A percentile compares a stretch with the other conserved stretches of the same genome.
Evolutionary conservation across 345 rosid genomes (phyloP).

Genomic region (Pelargonium nanum): DNA sequence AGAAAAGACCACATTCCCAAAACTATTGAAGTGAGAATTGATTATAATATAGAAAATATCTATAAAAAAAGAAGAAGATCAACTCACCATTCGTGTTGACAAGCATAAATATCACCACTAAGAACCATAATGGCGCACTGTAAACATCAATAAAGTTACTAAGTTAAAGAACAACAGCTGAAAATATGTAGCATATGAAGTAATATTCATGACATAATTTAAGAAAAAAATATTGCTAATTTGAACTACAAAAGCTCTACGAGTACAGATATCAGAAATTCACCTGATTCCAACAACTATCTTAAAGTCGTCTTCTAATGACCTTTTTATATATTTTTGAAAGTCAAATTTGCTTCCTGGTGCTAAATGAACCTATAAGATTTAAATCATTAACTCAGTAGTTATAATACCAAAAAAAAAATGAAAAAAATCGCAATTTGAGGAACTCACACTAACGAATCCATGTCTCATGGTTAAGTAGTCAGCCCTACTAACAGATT

Average conservation of each 20-base stretch:
- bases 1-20: not conserved
- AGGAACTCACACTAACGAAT: slow-evolving; percentile 53
- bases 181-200: not conserved
- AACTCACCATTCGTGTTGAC: not conserved
- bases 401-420: not conserved
- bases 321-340: slow-evolving; percentile 79
- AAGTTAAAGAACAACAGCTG: not conserved
- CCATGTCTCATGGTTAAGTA: slow-evolving; percentile 90
- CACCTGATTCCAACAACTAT: slow-evolving; percentile 92
- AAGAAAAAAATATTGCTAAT: not conserved
- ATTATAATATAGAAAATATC: no score
- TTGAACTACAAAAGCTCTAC: not conserved
- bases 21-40: slow-evolving; percentile 58
- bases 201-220: no score
- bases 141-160: slow-evolving; percentile 8
- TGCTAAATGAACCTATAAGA: slow-evolving; percentile 71
- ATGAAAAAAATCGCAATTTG: not conserved
- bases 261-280: not conserved
- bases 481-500: slow-evolving; percentile 70
- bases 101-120: slow-evolving; percentile 24
- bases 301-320: slow-evolving; percentile 93
- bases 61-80: slow-evolving; percentile 50
- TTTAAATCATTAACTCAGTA: not conserved
- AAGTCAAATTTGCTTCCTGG: slow-evolving; percentile 84
- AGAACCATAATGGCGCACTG: slow-evolving; percentile 79